phyloP scores from a whole-genome alignment of 129 eudicot genomes.

The Helichrysum umbraculigerum region DNA sequence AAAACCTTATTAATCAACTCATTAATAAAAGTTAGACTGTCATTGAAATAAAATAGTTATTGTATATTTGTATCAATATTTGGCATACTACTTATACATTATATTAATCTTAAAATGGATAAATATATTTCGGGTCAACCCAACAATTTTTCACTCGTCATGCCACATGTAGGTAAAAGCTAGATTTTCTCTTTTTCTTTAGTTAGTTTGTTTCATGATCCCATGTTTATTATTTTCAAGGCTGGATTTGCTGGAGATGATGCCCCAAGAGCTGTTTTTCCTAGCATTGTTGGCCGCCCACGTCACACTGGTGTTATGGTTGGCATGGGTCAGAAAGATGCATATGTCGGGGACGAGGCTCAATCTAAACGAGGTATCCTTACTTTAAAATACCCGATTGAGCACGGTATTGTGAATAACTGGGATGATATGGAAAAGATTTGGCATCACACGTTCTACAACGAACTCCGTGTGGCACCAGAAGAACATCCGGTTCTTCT shows the following conservation, averaged over 20 bases:
- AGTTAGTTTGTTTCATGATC: background rate
- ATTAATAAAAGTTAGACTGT: background rate
- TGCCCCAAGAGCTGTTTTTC: slow-evolving; percentile 66
- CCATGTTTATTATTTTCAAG: slow-evolving; percentile 26
- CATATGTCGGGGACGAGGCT: slow-evolving; percentile 74
- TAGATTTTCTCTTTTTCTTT: background rate
- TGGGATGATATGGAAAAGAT: slow-evolving; percentile 84
- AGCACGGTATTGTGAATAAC: slow-evolving; percentile 66
- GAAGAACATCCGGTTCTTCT: slow-evolving; percentile 73
- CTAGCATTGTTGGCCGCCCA: slow-evolving; percentile 73
- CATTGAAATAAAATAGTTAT: background rate
- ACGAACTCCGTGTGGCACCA: slow-evolving; percentile 74
- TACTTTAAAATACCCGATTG: slow-evolving; percentile 63
- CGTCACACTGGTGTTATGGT: slow-evolving; percentile 78
- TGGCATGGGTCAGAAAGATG: slow-evolving; percentile 74
- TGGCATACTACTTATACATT: background rate
- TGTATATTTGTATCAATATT: background rate
- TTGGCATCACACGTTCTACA: slow-evolving; percentile 75
- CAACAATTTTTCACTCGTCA: background rate
- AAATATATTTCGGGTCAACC: background rate
- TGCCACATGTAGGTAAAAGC: background rate
- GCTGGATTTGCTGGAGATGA: slow-evolving; percentile 74
- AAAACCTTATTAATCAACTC: background rate
- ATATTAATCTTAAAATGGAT: background rate
- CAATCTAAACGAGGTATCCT: slow-evolving; percentile 69